Conservation (phyloP, 2,329 filamentous ascomycete genomes). For the Pyricularia grisea region DNA sequence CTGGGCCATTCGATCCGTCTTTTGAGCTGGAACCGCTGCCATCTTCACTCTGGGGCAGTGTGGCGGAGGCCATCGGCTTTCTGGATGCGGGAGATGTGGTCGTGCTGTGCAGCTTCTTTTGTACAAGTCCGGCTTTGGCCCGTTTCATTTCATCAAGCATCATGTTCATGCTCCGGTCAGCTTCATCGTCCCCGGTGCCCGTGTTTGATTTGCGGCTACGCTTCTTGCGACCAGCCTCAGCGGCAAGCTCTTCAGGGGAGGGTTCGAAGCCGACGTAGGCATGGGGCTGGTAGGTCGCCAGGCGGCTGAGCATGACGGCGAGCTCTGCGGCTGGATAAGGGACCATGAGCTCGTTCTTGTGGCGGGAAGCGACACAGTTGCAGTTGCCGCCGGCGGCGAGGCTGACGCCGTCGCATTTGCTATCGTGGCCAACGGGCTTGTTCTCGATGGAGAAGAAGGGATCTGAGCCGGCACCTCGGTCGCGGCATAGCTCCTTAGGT, state of each 20-base stretch:
- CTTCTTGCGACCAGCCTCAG: conserved; percentile 2
- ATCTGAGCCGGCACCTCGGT: conserved; percentile 19
- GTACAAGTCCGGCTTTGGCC: no score
- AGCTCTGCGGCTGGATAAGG: conserved; percentile 50
- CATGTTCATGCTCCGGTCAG: no score
- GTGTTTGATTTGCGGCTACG: conserved; percentile 3
- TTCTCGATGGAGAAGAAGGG: conserved; percentile 29
- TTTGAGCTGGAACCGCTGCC: conserved; percentile 10
- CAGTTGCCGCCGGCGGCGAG: conserved; percentile 29
- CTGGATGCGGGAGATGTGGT: conserved; percentile 8
- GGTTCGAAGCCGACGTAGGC: conserved; percentile 9
- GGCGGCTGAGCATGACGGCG: conserved; percentile 48
- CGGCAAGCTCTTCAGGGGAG: conserved; percentile 1
- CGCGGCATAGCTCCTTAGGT: conserved; percentile 39
- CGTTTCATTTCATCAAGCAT: no score
- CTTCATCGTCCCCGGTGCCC: background rate
- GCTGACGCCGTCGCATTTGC: conserved; percentile 27
- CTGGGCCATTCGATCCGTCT: conserved; percentile 8
- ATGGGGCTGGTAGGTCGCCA: conserved; percentile 40
- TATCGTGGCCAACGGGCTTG: conserved; percentile 39
- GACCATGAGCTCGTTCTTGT: conserved; percentile 40
- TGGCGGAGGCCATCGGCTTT: conserved; percentile 2
- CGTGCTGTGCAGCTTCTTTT: conserved; percentile 3
- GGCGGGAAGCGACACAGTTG: conserved; percentile 35
- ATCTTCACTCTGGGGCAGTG: conserved; percentile 13